Base-by-base conservation (phyloP, 768 basidiomycete genomes). In the Xerocomus spinulosus region DNA sequence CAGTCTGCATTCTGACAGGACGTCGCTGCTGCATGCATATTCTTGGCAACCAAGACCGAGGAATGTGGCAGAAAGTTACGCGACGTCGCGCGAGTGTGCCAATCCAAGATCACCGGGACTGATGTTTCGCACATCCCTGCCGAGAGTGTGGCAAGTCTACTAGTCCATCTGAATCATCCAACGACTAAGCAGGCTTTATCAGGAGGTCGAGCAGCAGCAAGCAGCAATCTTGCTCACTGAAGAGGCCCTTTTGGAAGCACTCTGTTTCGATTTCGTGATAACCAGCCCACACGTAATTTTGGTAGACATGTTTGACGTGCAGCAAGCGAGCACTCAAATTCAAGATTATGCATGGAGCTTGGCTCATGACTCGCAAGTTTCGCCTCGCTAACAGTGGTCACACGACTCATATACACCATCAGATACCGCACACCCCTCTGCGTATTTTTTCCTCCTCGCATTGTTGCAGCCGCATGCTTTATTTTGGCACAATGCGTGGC, bases 11-110 rank as follows among this genome's bases (percentile, higher is more conserved):
- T 28, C 30, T 23, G 6, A 46, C 53, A 92, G 90, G 83, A 89
- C 55, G 83, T 90, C 34, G 89, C 91, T 24, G 89, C 87, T 12
- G 76, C 90, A 4, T 92, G 88, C 63, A 81, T 92, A 51, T 92
- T 92, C 59, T 76, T 92, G 49, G 87, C 90, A 1, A 90, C 90
- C n/a, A 92, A 92, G 66, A 92, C 88, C 1, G 90, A 92, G 63
- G 90, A 92, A 67, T 91, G 87, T 55, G 87, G 87, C 28, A 74
- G 90, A 43, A 92, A 92, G 61, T 76, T 92, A 13, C 76, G 85
- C n/a, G 90, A 92, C 58, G 87, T 92, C 21, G 86, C 90, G 9
- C 77, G 78, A 53, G 78, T 92, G 9, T 83, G 78, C 55, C 79
- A 81, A 57, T 77, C 85, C 29, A 91, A 92, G 68, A 72, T 83